Conservation (phyloP, 345 rosid genomes). For the Eucalyptus marginata region DNA sequence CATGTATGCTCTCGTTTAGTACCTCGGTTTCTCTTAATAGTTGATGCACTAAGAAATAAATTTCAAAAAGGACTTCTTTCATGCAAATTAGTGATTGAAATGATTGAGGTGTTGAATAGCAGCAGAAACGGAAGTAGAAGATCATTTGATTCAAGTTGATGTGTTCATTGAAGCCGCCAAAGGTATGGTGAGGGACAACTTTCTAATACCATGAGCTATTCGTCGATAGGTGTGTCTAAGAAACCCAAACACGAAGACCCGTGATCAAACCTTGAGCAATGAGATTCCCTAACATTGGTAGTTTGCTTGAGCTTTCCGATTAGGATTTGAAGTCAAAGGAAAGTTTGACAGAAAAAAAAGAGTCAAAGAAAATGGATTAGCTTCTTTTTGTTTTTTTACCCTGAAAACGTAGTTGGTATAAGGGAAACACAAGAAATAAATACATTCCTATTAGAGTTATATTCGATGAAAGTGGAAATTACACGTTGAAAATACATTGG, state of each 20-base stretch:
- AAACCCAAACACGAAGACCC: background rate
- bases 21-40: rapidly evolving
- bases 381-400: no score
- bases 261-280: background rate
- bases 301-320: background rate
- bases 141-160: background rate
- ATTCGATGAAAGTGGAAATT: background rate
- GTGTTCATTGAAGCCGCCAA: background rate
- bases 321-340: no score
- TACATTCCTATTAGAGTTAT: background rate
- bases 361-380: background rate
- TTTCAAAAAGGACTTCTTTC: no score
- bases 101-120: background rate
- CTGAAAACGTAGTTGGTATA: background rate
- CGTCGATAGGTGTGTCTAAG: background rate
- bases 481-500: background rate
- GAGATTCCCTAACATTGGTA: background rate
- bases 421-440: background rate
- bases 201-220: background rate
- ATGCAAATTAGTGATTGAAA: no score
- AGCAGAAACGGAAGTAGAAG: background rate
- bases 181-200: background rate
- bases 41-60: no score
- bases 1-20: background rate
- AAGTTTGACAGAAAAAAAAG: background rate